Evolutionary conservation across 305 asterid species (phyloP).

Genomic region (Striga hermonthica): DNA sequence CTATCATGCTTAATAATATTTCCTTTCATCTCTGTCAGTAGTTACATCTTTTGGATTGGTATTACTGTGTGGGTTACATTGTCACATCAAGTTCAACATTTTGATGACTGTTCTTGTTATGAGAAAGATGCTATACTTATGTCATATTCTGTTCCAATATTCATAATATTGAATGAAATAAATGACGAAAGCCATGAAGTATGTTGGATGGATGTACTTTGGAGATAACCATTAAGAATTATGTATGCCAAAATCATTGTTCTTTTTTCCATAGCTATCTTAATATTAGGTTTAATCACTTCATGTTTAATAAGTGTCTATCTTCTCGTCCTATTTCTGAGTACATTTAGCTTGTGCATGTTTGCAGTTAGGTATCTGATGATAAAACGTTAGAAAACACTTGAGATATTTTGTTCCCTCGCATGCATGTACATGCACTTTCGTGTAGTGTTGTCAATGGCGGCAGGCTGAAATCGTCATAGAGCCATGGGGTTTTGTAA

Average conservation of each 20-base stretch:
- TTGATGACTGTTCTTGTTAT: constrained; percentile 9
- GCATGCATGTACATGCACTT: constrained; percentile 10
- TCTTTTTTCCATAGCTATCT: background rate
- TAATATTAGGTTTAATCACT: constrained; percentile 17
- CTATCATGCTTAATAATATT: background rate
- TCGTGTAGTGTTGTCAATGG: too few species aligned
- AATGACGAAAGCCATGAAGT: background rate
- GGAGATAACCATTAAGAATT: background rate
- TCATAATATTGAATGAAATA: background rate
- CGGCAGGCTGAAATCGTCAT: too few species aligned
- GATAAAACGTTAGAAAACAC: constrained; percentile 12
- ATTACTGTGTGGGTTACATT: background rate
- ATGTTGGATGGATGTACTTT: constrained; percentile 13
- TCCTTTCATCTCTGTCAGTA: background rate
- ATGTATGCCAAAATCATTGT: background rate
- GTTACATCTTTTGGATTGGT: too few species aligned
- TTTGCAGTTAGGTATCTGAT: constrained; percentile 21
- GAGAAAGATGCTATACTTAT: background rate
- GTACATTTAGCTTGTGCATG: constrained; percentile 17
- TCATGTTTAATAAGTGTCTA: background rate
- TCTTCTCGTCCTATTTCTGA: constrained; percentile 1
- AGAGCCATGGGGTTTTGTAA: too few species aligned
- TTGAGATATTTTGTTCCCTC: background rate
- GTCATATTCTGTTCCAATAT: constrained; percentile 6
- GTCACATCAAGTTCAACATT: background rate